Evolutionary conservation across 768 basidiomycete species (phyloP).

Genomic region (Amyloporia xantha): DNA sequence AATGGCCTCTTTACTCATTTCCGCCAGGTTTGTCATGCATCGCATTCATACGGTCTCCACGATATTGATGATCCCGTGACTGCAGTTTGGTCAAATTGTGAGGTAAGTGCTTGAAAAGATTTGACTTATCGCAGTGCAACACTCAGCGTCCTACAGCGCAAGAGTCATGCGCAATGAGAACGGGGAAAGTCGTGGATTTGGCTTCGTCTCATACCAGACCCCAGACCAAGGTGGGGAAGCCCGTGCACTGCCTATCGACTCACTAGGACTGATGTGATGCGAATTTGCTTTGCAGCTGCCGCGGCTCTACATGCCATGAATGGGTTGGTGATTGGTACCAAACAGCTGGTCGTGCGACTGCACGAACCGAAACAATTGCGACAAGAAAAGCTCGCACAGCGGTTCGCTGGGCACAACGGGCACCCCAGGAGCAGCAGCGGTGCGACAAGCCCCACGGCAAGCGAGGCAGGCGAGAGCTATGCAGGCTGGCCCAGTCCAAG

Average conservation of each 20-base stretch:
- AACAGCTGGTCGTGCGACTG: constrained; percentile 78
- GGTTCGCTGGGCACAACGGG: constrained; percentile 69
- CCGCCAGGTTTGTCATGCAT: constrained; percentile 47
- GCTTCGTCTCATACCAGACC: constrained; percentile 83
- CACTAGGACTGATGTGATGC: too few species aligned
- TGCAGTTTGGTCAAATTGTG: constrained; percentile 82
- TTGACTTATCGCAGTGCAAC: not conserved
- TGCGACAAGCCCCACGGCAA: constrained; percentile 77
- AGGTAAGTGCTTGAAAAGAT: constrained; percentile 51
- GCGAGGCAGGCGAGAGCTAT: constrained; percentile 75
- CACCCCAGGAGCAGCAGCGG: constrained; percentile 79
- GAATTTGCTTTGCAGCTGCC: constrained; percentile 38
- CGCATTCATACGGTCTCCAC: not conserved
- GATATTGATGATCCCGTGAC: constrained; percentile 10
- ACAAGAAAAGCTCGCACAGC: constrained; percentile 79
- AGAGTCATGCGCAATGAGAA: constrained; percentile 87
- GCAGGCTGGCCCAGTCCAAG: constrained; percentile 73
- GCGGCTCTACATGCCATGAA: constrained; percentile 81
- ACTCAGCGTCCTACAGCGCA: constrained; percentile 44
- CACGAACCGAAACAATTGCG: constrained; percentile 91
- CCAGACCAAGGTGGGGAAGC: constrained; percentile 66
- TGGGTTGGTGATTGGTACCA: constrained; percentile 59
- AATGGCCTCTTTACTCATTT: constrained; percentile 81
- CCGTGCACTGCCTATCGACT: constrained; percentile 2
- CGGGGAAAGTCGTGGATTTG: constrained; percentile 81